These are phyloP conservation scores for Lactarius trivialis DNA, from an alignment of 768 basidiomycete genomes.

Conservation along the genomic window DNA sequence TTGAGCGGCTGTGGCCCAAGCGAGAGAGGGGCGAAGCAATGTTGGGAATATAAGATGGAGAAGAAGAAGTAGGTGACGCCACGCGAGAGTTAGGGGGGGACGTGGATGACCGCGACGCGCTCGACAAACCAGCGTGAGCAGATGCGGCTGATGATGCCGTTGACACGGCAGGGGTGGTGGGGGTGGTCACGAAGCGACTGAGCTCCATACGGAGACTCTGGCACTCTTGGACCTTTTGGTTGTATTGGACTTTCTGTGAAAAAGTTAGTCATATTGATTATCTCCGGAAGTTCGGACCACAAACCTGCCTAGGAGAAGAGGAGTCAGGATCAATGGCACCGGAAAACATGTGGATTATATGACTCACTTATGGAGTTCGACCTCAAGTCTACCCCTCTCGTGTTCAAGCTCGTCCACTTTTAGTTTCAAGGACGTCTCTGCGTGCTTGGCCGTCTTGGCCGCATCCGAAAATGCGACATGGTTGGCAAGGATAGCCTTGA, in stretches of 20 bases:
- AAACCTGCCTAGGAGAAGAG: constrained; percentile 15
- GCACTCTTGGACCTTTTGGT: constrained; percentile 25
- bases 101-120: constrained; percentile 15
- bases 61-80: constrained; percentile 20
- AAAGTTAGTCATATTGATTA: constrained; percentile 4
- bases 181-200: constrained; percentile 20
- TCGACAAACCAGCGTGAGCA: constrained; percentile 24
- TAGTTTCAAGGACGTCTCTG: constrained; percentile 55
- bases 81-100: constrained; percentile 23
- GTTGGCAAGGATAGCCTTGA: constrained; percentile 79
- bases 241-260: constrained; percentile 21
- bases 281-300: background rate
- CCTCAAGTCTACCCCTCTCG: constrained; percentile 52
- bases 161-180: constrained; percentile 8
- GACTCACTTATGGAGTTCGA: constrained; percentile 66
- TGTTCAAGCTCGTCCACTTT: constrained; percentile 62
- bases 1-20: constrained; percentile 13
- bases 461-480: constrained; percentile 75
- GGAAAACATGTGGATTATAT: constrained; percentile 10
- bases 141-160: constrained; percentile 14
- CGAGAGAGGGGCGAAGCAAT: constrained; percentile 14
- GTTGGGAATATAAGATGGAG: constrained; percentile 13
- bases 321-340: background rate
- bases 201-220: constrained; percentile 23
- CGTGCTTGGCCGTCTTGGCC: constrained; percentile 55